These are phyloP conservation scores for Talaromyces rugulosus DNA, from an alignment of 2,329 filamentous ascomycete species.

Conservation along the genomic window DNA sequence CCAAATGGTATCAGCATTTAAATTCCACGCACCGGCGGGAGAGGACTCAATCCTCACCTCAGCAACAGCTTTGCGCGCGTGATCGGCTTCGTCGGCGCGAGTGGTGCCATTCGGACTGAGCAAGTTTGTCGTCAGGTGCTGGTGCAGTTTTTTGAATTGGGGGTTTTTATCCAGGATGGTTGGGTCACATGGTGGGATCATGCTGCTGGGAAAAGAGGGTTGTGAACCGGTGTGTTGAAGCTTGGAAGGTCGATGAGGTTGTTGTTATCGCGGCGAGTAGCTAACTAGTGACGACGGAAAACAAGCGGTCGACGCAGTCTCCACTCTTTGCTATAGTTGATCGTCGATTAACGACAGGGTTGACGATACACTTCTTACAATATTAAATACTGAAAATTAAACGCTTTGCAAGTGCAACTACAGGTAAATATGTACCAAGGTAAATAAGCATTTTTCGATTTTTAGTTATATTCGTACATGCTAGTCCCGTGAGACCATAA, in stretches of 20 bases:
- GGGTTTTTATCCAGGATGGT: constrained; percentile 37
- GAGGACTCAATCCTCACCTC: constrained; percentile 20
- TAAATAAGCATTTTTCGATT: neutral
- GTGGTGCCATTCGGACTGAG: constrained; percentile 40
- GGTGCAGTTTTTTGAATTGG: constrained; percentile 39
- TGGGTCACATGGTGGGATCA: constrained; percentile 41
- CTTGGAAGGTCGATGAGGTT: neutral
- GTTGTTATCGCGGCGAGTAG: neutral
- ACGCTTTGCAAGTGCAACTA: no score
- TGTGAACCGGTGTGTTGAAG: neutral
- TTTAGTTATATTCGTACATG: constrained; percentile 1
- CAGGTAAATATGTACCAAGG: neutral
- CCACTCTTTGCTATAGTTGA: neutral
- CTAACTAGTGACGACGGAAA: neutral
- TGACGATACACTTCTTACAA: no score
- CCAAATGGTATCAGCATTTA: neutral
- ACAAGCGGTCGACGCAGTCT: neutral
- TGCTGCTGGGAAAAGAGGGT: constrained; percentile 16
- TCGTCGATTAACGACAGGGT: no score
- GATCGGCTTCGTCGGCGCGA: constrained; percentile 25
- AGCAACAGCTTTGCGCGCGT: constrained; percentile 24
- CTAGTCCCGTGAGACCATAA: neutral
- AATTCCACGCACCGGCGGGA: neutral
- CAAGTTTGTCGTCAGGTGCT: constrained; percentile 33
- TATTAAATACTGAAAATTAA: no score